Evolutionary conservation across 2,329 filamentous ascomycete genomes (phyloP), one percentile per base, ranked within the genome.

Genomic region (Knoxdaviesia capensis): DNA sequence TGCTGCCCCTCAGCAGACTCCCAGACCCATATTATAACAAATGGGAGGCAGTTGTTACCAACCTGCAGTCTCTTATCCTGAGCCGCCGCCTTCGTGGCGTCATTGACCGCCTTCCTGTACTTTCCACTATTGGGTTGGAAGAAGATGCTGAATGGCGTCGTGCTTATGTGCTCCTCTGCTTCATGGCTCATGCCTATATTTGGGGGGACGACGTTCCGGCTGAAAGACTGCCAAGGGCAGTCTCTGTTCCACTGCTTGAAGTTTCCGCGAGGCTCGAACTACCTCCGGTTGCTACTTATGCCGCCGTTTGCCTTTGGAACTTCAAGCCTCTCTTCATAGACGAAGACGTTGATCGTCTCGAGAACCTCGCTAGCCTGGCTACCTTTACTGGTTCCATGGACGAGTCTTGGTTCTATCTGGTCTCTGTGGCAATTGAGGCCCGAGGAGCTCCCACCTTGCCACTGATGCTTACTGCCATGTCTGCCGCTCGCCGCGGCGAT

Each of bases 381-480:
- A 94, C 90, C 10, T 92, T 94, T 54, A 96, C 90, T 10, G 90
- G 90, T 41, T 87, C 86, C 6, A 66, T 93, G 43, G 90, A 98
- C 55, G 90, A 98, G 62, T 94, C 90, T 47, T 98, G 90, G 90
- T 98, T 98, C 56, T 98, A 96, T 56, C 69, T 98, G 8, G 76
- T 96, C 41, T 94, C 86, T 0, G 83, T 94, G 3, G 90, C 88
- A 47, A 94, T 98, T 48, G 90, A 98, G 61, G 86, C 87, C 43
- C 79, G 85, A 43, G 88, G 85, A 30, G 90, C 79, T 0, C 82
- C 86, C 4, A 81, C 87, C 44, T 77, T 98, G 42, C 77, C 86
- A 0, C 63, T 94, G 45, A 94, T 94, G 84, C 66, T 98, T 36
- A 70, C 77, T 36, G 90, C 90, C 39, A 87, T 98, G 44, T 67